Base-by-base conservation (phyloP, 2,329 filamentous ascomycete genomes). In the Fusarium guadeloupense region DNA sequence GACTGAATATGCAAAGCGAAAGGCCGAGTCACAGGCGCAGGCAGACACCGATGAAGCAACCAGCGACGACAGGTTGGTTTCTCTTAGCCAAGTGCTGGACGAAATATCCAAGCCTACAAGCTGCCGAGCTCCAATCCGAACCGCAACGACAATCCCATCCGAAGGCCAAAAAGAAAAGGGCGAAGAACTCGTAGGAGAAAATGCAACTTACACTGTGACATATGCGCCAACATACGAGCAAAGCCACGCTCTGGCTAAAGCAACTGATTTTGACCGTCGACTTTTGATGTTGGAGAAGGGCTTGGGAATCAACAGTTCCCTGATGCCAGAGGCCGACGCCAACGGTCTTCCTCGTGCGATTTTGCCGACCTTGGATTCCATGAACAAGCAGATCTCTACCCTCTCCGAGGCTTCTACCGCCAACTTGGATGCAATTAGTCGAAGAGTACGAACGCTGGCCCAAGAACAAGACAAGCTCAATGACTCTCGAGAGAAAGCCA, bases 251-350 rank as follows among this genome's bases (percentile, higher is more conserved):
- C 81, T 97, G 30, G 86, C 88, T 28, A 91, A 93, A 74, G 89
- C 92, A 7, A 91, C 93, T 20, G 90, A 95, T 61, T 97, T 99
- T 69, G 94, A 98, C 72, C 84, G 86, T 25, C 87, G 95, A 6
- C 85, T 99, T 17, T 80, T 89, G 4, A 80, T 90, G 25, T 80
- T 99, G 41, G 95, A 99, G 78, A 87, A 87, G 65, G 85, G 88
- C 2, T 84, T 99, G 23, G 95, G 95, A 9, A 84, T 97, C 42
- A 89, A 87, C 34, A 87, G 88, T 19, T 86, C 88, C 1, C 83
- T 86, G 10, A 80, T 90, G 63, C 84, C 89, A 1, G 87, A 88
- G 65, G 77, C 84, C 26, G 86, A 82, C 63, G 76, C 83, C 2
- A 82, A 85, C 50, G 81, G 82, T 14, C 72, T 84, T 5, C 82